Base-by-base conservation (phyloP, 345 rosid species). In the Erodium maritimum region DNA sequence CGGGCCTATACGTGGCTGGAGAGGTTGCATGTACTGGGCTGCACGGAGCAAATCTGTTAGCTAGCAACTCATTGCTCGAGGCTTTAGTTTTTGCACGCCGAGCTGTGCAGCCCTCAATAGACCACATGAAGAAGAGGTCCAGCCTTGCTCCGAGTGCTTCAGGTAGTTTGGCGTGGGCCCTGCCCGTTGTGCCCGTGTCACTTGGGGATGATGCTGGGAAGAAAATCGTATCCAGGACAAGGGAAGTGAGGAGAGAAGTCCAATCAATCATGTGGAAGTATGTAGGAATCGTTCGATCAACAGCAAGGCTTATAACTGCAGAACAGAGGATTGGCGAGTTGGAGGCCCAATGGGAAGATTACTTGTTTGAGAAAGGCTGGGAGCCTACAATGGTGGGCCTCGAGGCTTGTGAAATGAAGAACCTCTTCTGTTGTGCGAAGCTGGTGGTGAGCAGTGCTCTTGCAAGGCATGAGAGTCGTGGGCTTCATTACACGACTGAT, bases 11-110 rank as follows among this genome's bases (percentile, higher is more conserved):
- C 63, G 98, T 88, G 67, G 96, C 98, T 0, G 98, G 96, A 57
- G 98, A 91, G 77, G 98, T 91, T 59, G 98, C 94, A 0, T 88
- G 98, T 73, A 91, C 96, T 0, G 98, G 98, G 55, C 77, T 91
- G 67, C 98, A 91, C 23, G 98, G 98, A 23, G 98, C 98, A 20
- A 91, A 91, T 71, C 79, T 94, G 67, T 87, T 91, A 42, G 98
- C 98, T 34, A 91, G 98, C 69, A 91, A 91, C 73, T 91, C 98
- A 23, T 77, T 91, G 78, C 83, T 91, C 17, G 96, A 91, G 86
- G 98, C 96, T 25, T 79, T 91, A 58, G 96, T 91, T 65, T 91
- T 91, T 61, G 98, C 96, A 1, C 80, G 84, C 62, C 79, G 98
- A 57, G 94, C 96, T 11, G 98, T 88, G 63, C 79, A 76, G 66